Conservation (phyloP, 2,329 filamentous ascomycete genomes). For the Graphium sp. region DNA sequence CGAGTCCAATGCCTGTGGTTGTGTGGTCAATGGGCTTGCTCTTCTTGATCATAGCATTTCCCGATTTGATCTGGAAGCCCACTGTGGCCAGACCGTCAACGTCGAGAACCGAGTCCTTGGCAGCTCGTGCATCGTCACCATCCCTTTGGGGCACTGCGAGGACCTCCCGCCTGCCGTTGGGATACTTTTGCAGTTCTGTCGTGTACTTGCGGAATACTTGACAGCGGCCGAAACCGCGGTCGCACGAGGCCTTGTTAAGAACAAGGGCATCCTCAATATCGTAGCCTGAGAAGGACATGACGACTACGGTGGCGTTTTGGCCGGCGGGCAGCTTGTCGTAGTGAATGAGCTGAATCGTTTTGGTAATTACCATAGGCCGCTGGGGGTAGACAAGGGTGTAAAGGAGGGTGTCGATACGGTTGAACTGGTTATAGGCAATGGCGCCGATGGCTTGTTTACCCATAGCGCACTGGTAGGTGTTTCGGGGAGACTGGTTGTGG, state of each 20-base stretch:
- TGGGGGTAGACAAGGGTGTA: slow-evolving; percentile 98
- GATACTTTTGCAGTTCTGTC: slow-evolving; percentile 73
- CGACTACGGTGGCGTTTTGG: slow-evolving; percentile 91
- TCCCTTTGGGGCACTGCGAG: slow-evolving; percentile 39
- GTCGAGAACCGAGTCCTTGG: slow-evolving; percentile 60
- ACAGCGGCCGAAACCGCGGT: slow-evolving; percentile 88
- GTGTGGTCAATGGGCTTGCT: slow-evolving; percentile 65
- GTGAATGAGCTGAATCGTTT: slow-evolving; percentile 90
- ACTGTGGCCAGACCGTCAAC: slow-evolving; percentile 80
- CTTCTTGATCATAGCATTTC: slow-evolving; percentile 85
- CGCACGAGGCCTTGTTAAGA: slow-evolving; percentile 87
- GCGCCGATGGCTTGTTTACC: slow-evolving; percentile 99
- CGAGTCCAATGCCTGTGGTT: slow-evolving; percentile 53
- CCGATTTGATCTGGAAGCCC: slow-evolving; percentile 59
- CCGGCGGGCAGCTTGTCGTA: slow-evolving; percentile 96
- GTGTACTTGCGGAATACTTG: slow-evolving; percentile 96
- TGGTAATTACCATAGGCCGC: slow-evolving; percentile 90
- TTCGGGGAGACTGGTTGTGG: slow-evolving; percentile 96
- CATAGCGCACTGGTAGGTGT: slow-evolving; percentile 99
- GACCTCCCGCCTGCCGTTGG: slow-evolving; percentile 59
- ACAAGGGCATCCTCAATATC: slow-evolving; percentile 98
- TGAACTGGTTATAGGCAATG: slow-evolving; percentile 96
- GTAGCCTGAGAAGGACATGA: slow-evolving; percentile 99
- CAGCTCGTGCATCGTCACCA: slow-evolving; percentile 39
- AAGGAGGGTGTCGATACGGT: slow-evolving; percentile 86